These are phyloP conservation scores for Rhododendron molle DNA, from an alignment of 148 eudicot species.

Conservation along the genomic window DNA sequence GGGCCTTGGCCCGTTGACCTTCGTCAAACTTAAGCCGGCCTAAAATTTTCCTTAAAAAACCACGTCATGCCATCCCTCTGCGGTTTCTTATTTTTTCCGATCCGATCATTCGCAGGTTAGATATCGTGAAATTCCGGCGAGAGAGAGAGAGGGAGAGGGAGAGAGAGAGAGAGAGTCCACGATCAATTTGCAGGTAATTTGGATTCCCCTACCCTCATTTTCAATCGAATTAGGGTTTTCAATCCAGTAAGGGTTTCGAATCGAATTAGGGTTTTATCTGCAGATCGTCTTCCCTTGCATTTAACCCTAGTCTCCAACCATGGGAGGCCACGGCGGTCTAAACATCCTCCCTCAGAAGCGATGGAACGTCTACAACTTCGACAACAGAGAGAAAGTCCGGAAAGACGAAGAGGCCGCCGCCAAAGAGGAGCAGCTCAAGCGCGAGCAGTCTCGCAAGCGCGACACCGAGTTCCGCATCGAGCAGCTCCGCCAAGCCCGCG, in stretches of 20 bases:
- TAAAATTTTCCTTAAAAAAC: background rate
- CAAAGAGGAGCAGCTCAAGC: conserved; percentile 74
- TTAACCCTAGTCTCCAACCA: conserved; percentile 13
- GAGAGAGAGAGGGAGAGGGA: too few species aligned
- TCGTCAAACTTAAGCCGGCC: background rate
- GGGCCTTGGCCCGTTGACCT: background rate
- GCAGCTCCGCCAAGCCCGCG: conserved; percentile 77
- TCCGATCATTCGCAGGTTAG: too few species aligned
- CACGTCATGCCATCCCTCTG: background rate
- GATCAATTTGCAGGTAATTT: background rate
- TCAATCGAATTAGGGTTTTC: conserved; percentile 8
- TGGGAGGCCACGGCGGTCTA: conserved; percentile 98
- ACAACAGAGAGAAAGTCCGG: conserved; percentile 82
- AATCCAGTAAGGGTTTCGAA: background rate
- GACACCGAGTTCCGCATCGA: conserved; percentile 62
- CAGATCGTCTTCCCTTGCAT: background rate
- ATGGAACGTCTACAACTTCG: conserved; percentile 97
- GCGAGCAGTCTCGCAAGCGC: conserved; percentile 63
- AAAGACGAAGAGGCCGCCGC: conserved; percentile 85
- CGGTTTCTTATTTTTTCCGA: too few species aligned
- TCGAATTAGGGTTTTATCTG: background rate
- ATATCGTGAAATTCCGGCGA: too few species aligned
- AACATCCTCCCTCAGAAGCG: conserved; percentile 92
- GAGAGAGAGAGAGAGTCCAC: background rate
- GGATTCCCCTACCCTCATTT: background rate